A percentile compares a stretch with the other conserved stretches of the same genome.
These are phyloP conservation scores for Rhodotorula sp. DNA, from an alignment of 1,284 basidiomycete species.

Conservation along the genomic window DNA sequence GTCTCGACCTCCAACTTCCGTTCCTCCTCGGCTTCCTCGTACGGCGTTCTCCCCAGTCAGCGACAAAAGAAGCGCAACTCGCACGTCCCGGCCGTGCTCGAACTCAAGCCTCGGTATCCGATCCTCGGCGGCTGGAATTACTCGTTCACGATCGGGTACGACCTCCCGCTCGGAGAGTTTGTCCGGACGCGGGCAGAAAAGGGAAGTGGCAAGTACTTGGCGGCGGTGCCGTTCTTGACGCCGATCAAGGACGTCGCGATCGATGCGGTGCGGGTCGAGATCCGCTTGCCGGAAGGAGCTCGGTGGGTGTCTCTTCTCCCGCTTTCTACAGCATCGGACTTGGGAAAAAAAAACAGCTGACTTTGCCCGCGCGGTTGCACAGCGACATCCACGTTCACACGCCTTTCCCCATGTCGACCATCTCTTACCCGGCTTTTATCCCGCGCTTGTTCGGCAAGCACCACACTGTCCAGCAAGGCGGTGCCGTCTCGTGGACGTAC, in stretches of 20 bases:
- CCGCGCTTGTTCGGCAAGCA: not conserved
- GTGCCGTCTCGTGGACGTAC: conserved; percentile 62
- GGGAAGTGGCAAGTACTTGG: conserved; percentile 57
- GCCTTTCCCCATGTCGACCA: conserved; percentile 71
- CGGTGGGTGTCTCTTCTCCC: conserved; percentile 57
- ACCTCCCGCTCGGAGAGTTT: conserved; percentile 70
- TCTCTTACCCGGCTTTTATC: conserved; percentile 60
- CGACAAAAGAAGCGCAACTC: conserved; percentile 49
- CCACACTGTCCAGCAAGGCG: not conserved
- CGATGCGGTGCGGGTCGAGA: conserved; percentile 71
- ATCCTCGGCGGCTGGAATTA: conserved; percentile 98
- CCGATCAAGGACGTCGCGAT: conserved; percentile 75
- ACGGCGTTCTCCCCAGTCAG: conserved; percentile 21
- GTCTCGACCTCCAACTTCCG: conserved; percentile 91
- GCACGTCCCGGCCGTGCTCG: conserved; percentile 63
- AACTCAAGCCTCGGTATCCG: conserved; percentile 86
- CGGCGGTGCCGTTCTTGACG: conserved; percentile 84
- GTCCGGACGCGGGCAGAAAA: conserved; percentile 59
- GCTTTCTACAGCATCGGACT: not conserved
- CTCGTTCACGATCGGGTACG: conserved; percentile 88
- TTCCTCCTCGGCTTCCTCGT: not conserved
- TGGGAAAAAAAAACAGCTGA: no score
- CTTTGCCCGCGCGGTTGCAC: no score
- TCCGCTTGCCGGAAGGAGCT: conserved; percentile 91
- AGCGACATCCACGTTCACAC: conserved; percentile 73